Conservation (phyloP, 192 early-diverging fungal genomes). For the Coemansia sp. region DNA sequence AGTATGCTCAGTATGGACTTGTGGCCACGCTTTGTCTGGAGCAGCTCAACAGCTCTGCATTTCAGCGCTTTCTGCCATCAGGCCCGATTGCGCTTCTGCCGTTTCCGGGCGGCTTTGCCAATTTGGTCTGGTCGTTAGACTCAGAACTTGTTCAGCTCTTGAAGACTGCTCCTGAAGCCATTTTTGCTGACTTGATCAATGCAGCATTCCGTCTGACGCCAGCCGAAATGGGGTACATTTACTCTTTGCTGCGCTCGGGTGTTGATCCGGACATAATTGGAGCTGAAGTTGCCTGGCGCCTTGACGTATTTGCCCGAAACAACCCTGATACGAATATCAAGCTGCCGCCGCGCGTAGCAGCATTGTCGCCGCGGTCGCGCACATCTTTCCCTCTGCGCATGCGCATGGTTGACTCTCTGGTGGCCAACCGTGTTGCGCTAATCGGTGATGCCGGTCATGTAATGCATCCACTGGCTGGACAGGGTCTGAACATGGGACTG, state of each 20-base stretch:
- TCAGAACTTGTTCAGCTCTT: conserved; percentile 64
- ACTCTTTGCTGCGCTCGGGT: conserved; percentile 54
- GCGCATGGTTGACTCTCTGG: conserved; percentile 76
- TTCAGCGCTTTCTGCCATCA: conserved; percentile 92
- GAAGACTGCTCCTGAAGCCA: conserved; percentile 58
- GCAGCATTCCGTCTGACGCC: conserved; percentile 73
- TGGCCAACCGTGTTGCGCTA: conserved; percentile 76
- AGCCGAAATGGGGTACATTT: conserved; percentile 74
- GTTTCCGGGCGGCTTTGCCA: conserved; percentile 55
- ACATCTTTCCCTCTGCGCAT: conserved; percentile 84
- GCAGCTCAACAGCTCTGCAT: conserved; percentile 69
- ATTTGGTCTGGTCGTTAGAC: conserved; percentile 89
- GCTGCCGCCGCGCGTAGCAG: conserved; percentile 64
- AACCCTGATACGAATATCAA: background rate
- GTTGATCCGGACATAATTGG: conserved; percentile 47
- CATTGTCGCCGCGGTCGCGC: conserved; percentile 64
- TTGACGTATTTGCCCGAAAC: conserved; percentile 38
- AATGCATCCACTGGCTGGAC: conserved; percentile 94
- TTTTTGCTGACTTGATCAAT: conserved; percentile 74
- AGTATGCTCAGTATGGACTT: conserved; percentile 83
- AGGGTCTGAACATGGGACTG: conserved; percentile 93
- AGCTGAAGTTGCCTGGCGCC: conserved; percentile 72
- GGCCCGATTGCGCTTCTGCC: conserved; percentile 94
- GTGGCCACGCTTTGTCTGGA: conserved; percentile 77
- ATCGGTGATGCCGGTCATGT: conserved; percentile 96